phyloP scores from a whole-genome alignment of 805 yeast species.

The Kuraishia borneana region DNA sequence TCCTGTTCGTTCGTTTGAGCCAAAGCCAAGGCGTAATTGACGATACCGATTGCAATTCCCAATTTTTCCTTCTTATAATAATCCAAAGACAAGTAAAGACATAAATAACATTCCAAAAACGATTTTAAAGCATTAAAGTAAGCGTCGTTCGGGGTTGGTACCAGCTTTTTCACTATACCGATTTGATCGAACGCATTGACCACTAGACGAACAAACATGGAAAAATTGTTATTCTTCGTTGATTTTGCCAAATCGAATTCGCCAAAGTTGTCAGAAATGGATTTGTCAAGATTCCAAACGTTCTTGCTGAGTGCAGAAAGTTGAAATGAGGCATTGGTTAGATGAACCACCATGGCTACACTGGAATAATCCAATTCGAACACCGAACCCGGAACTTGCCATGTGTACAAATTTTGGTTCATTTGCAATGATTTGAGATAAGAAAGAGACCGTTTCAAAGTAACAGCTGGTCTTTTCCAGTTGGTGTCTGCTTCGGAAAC shows the following conservation, averaged over 20 bases:
- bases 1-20: conserved; percentile 7
- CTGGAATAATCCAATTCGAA: background rate
- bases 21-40: conserved; percentile 12
- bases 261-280: conserved; percentile 1
- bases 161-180: background rate
- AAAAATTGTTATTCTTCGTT: background rate
- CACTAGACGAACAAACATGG: conserved; percentile 1
- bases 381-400: background rate
- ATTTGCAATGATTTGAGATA: conserved; percentile 1
- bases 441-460: background rate
- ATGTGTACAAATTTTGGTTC: background rate
- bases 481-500: background rate
- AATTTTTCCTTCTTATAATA: conserved; percentile 11
- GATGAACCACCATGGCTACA: background rate
- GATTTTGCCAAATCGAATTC: background rate
- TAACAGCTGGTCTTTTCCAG: conserved; percentile 1
- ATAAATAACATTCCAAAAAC: conserved; percentile 2
- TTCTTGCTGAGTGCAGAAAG: background rate
- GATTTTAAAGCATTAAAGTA: background rate
- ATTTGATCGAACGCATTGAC: background rate
- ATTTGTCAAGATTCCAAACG: background rate
- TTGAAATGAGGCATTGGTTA: conserved; percentile 1
- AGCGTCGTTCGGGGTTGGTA: background rate
- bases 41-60: conserved; percentile 15
- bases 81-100: conserved; percentile 15